phyloP scores from a whole-genome alignment of 305 asterid genomes.

The Fraxinus paxiana region DNA sequence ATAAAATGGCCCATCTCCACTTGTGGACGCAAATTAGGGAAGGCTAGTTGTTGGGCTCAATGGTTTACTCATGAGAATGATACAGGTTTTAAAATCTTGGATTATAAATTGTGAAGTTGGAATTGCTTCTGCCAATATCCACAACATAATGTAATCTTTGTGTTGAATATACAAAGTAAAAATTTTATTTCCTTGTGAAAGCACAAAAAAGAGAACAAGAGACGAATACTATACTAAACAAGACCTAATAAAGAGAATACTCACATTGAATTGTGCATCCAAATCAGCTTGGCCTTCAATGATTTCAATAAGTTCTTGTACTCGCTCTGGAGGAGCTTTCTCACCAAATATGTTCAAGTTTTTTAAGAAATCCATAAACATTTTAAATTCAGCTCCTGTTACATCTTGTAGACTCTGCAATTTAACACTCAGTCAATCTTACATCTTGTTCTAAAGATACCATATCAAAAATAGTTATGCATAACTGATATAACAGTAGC shows the following conservation, averaged over 20 bases:
- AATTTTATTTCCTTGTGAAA: neutral
- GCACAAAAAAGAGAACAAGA: neutral
- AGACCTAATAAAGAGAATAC: slow-evolving; percentile 23
- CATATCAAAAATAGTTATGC: slow-evolving; percentile 5
- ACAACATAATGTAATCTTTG: neutral
- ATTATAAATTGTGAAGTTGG: neutral
- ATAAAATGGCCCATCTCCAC: neutral
- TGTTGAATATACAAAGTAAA: neutral
- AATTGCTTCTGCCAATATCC: neutral
- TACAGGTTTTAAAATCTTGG: neutral
- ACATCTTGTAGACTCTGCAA: slow-evolving; percentile 94
- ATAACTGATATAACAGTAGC: slow-evolving; percentile 1
- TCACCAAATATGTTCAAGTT: slow-evolving; percentile 77
- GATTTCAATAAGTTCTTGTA: slow-evolving; percentile 81
- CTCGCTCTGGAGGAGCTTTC: slow-evolving; percentile 71
- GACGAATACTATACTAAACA: neutral
- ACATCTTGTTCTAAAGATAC: slow-evolving; percentile 16
- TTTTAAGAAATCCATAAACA: slow-evolving; percentile 84
- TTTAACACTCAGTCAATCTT: slow-evolving; percentile 17
- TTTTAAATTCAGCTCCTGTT: slow-evolving; percentile 90
- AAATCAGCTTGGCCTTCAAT: slow-evolving; percentile 96
- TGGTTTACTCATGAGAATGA: neutral
- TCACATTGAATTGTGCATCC: slow-evolving; percentile 78
- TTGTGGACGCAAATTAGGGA: neutral
- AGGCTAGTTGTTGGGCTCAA: neutral